These are phyloP conservation scores for Daldinia bambusicola DNA, from an alignment of 495 filamentous ascomycete species.

Conservation along the genomic window DNA sequence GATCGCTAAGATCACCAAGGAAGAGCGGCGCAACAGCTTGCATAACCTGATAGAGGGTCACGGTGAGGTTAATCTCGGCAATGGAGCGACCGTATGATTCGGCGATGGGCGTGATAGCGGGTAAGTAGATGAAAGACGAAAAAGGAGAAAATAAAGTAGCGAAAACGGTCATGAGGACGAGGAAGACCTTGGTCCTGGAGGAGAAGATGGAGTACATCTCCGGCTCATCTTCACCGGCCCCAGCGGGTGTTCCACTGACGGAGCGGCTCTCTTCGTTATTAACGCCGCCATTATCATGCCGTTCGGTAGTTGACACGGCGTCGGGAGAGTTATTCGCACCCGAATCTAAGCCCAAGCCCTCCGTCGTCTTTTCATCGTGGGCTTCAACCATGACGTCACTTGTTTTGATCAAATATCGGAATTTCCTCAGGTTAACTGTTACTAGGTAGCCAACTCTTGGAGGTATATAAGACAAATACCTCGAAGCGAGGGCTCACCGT, in stretches of 20 bases:
- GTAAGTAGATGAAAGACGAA: conserved; percentile 75
- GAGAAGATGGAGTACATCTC: conserved; percentile 9
- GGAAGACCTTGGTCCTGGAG: conserved; percentile 1
- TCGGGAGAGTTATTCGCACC: background rate
- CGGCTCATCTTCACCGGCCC: background rate
- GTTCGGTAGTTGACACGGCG: background rate
- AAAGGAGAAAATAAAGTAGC: conserved; percentile 71
- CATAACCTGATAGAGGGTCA: conserved; percentile 64
- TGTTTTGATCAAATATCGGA: background rate
- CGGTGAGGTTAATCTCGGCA: conserved; percentile 65
- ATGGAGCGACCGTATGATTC: conserved; percentile 58
- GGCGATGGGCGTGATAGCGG: conserved; percentile 64
- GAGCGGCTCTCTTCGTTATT: background rate
- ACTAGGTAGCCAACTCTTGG: no score
- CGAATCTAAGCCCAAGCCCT: background rate
- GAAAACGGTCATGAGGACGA: conserved; percentile 66
- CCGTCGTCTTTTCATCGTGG: conserved; percentile 2
- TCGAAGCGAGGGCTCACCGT: no score
- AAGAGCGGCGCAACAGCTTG: conserved; percentile 63
- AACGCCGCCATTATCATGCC: background rate
- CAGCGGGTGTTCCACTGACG: background rate
- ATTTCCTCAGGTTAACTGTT: background rate
- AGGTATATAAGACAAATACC: background rate
- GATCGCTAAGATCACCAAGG: conserved; percentile 63
- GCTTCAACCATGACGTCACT: background rate